phyloP scores from a whole-genome alignment of 345 rosid species.

The Brassica cretica region DNA sequence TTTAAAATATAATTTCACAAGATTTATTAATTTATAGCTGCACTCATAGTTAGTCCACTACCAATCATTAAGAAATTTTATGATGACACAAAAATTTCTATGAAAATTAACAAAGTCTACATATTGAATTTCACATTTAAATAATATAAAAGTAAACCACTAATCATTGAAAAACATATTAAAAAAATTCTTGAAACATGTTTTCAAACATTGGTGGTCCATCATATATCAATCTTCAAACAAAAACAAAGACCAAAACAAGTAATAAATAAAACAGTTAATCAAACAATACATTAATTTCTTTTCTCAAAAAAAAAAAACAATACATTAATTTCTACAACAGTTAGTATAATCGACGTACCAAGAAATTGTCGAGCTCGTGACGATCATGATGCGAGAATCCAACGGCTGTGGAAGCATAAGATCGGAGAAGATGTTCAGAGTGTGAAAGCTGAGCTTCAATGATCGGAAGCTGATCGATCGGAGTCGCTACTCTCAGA shows the following conservation, averaged over 20 bases:
- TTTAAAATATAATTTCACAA: background rate
- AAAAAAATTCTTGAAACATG: background rate
- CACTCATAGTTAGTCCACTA: constrained; percentile 7
- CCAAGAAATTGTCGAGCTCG: constrained; percentile 94
- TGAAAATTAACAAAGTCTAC: background rate
- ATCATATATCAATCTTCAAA: background rate
- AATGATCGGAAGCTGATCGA: constrained; percentile 90
- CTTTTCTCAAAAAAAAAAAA: background rate
- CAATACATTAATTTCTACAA: background rate
- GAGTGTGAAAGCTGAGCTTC: constrained; percentile 91
- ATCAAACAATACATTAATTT: background rate
- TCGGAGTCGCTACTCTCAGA: constrained; percentile 91
- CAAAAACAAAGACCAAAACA: constrained; percentile 3
- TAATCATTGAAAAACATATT: background rate
- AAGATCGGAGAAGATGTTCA: constrained; percentile 81
- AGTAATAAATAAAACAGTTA: background rate
- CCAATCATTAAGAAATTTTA: background rate
- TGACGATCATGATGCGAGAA: constrained; percentile 68
- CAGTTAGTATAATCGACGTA: constrained; percentile 23
- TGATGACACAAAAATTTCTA: background rate
- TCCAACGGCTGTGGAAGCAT: constrained; percentile 57
- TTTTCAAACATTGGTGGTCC: background rate
- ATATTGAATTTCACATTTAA: background rate
- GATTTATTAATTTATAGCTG: background rate
- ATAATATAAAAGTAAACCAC: background rate